Conservation (phyloP, 352 stramenopile genomes). For the Thalassiosira sp. region DNA sequence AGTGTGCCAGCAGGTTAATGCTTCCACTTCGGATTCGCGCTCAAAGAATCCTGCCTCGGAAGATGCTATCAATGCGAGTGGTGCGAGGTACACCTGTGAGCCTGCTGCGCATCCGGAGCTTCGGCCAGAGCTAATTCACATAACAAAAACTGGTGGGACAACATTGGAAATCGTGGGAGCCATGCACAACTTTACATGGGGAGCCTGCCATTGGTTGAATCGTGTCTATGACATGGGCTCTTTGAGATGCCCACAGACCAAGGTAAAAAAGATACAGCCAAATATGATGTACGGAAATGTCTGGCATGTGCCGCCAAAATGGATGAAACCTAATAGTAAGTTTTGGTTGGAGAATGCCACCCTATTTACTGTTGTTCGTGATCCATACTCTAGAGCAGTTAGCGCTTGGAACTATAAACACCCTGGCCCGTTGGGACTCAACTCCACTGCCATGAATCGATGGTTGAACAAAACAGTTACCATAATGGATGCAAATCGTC, state of each 20-base stretch:
- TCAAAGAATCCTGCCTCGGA: neutral
- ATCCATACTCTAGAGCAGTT: constrained; percentile 3
- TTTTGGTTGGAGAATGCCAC: constrained; percentile 4
- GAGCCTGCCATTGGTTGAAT: constrained; percentile 25
- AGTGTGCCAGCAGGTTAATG: no score
- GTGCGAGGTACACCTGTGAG: neutral
- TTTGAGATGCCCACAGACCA: neutral
- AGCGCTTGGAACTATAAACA: constrained; percentile 1
- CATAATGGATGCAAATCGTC: neutral
- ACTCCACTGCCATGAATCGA: constrained; percentile 1
- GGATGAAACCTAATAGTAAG: neutral
- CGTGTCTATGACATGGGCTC: neutral
- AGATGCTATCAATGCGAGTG: neutral
- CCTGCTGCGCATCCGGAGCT: neutral
- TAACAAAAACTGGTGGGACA: constrained; percentile 26
- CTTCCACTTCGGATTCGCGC: no score
- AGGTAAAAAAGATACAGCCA: neutral
- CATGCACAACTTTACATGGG: constrained; percentile 25
- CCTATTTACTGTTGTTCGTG: constrained; percentile 2
- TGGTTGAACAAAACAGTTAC: neutral
- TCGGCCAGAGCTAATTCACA: constrained; percentile 27
- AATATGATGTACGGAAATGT: neutral
- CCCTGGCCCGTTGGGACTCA: neutral
- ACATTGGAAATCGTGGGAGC: constrained; percentile 24
- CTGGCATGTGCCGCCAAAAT: constrained; percentile 16